Conservation (phyloP, 208 protist genomes). For the Crithidia mellificae region DNA sequence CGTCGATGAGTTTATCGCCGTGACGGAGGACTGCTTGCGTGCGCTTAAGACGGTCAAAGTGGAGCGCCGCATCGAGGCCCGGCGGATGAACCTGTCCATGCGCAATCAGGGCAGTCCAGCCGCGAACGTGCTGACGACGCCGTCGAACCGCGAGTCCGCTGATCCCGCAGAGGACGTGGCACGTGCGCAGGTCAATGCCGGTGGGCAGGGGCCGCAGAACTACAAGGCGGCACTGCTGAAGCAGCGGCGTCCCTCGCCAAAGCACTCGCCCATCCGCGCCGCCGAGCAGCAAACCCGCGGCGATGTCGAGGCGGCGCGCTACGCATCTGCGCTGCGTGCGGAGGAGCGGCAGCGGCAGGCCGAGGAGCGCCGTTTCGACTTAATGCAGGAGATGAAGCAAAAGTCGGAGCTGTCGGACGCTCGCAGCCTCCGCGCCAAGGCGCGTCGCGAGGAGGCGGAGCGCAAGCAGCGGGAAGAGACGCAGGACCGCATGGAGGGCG, state of each 20-base stretch:
- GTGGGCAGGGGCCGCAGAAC: conserved; percentile 21
- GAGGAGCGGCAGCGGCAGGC: conserved; percentile 85
- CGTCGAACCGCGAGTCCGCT: conserved; percentile 35
- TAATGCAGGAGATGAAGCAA: conserved; percentile 69
- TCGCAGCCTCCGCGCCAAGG: conserved; percentile 52
- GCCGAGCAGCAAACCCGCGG: conserved; percentile 39
- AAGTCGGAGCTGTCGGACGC: conserved; percentile 63
- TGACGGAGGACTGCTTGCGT: conserved; percentile 65
- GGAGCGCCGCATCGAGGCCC: conserved; percentile 53
- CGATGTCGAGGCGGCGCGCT: conserved; percentile 68
- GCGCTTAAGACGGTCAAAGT: conserved; percentile 68
- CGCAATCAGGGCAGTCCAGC: conserved; percentile 19
- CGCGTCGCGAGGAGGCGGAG: conserved; percentile 70
- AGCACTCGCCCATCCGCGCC: conserved; percentile 25
- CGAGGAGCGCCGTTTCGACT: conserved; percentile 73
- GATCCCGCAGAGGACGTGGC: conserved; percentile 12
- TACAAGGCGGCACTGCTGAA: conserved; percentile 38
- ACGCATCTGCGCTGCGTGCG: conserved; percentile 70
- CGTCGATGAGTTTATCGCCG: conserved; percentile 67
- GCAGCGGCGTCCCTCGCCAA: conserved; percentile 57
- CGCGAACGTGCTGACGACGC: conserved; percentile 24
- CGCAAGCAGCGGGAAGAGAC: conserved; percentile 54
- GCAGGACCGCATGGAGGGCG: conserved; percentile 66
- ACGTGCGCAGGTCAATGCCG: conserved; percentile 3
- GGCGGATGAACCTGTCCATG: conserved; percentile 36